These are phyloP conservation scores for Polychytrium aggregatum DNA, from an alignment of 192 early-diverging fungal genomes.

Conservation along the genomic window DNA sequence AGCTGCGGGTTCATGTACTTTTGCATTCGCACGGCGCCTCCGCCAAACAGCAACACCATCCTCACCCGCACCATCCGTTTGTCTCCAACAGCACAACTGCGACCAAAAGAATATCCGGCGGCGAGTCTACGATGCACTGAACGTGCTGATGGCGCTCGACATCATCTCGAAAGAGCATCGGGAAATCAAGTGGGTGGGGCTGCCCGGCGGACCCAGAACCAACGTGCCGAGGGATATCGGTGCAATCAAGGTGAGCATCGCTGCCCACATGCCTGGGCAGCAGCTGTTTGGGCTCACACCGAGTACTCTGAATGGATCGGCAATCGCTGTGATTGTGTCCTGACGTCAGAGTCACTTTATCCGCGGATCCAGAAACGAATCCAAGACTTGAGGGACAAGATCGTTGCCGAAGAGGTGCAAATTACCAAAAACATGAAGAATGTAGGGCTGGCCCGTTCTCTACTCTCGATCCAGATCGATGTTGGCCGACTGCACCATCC, in stretches of 20 bases:
- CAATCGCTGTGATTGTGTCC: neutral
- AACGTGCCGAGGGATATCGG: slow-evolving; percentile 8
- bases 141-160: slow-evolving; percentile 51
- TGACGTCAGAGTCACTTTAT: neutral
- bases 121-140: slow-evolving; percentile 62
- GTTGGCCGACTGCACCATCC: too few relatives aligned
- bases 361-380: neutral
- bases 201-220: slow-evolving; percentile 21
- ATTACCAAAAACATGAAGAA: too few relatives aligned
- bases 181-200: slow-evolving; percentile 53
- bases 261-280: neutral
- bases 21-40: too few relatives aligned
- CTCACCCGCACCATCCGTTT: neutral
- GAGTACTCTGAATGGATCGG: neutral
- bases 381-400: too few relatives aligned
- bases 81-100: slow-evolving; percentile 9
- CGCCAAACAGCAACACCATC: too few relatives aligned
- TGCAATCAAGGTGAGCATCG: slow-evolving; percentile 6
- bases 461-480: too few relatives aligned
- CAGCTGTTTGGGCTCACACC: neutral
- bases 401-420: too few relatives aligned
- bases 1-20: too few relatives aligned
- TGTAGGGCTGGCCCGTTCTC: too few relatives aligned
- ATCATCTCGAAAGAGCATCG: slow-evolving; percentile 55
- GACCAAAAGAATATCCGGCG: slow-evolving; percentile 57